A percentile compares a stretch with the other conserved stretches of the same genome.
These are phyloP conservation scores for Pestalotiopsis fici DNA, from an alignment of 2,329 filamentous ascomycete species.

Conservation along the genomic window DNA sequence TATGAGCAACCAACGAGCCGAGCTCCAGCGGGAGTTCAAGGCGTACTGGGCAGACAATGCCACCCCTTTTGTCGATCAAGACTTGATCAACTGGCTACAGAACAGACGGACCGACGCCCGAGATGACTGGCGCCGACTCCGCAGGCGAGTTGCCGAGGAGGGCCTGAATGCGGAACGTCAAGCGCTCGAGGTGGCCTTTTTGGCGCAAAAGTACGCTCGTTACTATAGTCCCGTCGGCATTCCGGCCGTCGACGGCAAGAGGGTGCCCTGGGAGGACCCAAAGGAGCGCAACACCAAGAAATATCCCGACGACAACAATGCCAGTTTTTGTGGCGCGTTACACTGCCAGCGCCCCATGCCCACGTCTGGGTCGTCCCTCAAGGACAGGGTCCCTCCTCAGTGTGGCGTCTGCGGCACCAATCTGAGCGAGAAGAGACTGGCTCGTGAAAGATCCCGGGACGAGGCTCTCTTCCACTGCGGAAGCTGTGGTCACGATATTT, in stretches of 20 bases:
- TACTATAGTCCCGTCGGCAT: not conserved
- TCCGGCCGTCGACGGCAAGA: not conserved
- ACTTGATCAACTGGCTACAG: not conserved
- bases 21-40: not conserved
- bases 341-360: not conserved
- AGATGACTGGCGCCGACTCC: not conserved
- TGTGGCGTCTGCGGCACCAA: not conserved
- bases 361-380: not conserved
- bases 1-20: not conserved
- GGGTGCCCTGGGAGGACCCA: not conserved
- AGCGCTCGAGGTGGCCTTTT: not conserved
- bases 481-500: not conserved
- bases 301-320: not conserved
- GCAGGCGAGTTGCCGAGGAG: not conserved
- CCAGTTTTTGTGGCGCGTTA: not conserved
- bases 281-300: not conserved
- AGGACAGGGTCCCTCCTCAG: not conserved
- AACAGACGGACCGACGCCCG: not conserved
- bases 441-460: not conserved
- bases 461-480: not conserved
- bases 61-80: not conserved
- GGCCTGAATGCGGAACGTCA: not conserved
- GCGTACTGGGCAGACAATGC: not conserved
- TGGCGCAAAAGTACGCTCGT: not conserved
- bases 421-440: not conserved